These are phyloP conservation scores for Colletotrichum simmondsii DNA, from an alignment of 2,329 filamentous ascomycete species.

Conservation along the genomic window DNA sequence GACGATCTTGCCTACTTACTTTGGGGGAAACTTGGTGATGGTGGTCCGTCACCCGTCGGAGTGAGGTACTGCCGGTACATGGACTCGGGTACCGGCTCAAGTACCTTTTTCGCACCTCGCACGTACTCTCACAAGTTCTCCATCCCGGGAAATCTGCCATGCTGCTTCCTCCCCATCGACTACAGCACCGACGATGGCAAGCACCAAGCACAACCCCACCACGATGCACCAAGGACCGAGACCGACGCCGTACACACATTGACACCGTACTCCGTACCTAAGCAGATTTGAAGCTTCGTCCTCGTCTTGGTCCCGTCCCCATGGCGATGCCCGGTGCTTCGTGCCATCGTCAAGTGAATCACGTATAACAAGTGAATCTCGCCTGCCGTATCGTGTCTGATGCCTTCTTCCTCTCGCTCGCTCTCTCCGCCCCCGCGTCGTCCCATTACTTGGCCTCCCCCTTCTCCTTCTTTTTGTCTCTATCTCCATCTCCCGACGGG, in stretches of 20 bases:
- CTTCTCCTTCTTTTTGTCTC: constrained; percentile 18
- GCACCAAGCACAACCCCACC: neutral
- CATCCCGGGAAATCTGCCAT: neutral
- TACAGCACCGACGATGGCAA: neutral
- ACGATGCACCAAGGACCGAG: neutral
- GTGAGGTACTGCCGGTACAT: constrained; percentile 20
- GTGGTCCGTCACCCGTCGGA: constrained; percentile 19
- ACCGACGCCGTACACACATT: neutral
- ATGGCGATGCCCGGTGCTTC: neutral
- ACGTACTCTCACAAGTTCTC: constrained; percentile 5
- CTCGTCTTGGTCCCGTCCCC: neutral
- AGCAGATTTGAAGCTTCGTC: neutral
- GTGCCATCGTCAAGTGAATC: constrained; percentile 2
- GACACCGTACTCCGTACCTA: too few species aligned
- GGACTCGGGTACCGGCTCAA: neutral
- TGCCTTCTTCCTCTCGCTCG: neutral
- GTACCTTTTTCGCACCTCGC: constrained; percentile 2
- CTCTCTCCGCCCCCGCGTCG: neutral
- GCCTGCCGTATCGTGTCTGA: neutral
- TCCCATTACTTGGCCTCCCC: constrained; percentile 3
- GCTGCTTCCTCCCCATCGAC: neutral
- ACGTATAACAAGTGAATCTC: constrained; percentile 21
- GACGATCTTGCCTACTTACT: neutral
- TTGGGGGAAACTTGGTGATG: neutral
- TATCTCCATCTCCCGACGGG: constrained; percentile 2